Percentiles rank a stretch among this genome's conserved stretches.
Evolutionary conservation across 129 eudicot species (phyloP).

Genomic region (Helianthus tuberosus): DNA sequence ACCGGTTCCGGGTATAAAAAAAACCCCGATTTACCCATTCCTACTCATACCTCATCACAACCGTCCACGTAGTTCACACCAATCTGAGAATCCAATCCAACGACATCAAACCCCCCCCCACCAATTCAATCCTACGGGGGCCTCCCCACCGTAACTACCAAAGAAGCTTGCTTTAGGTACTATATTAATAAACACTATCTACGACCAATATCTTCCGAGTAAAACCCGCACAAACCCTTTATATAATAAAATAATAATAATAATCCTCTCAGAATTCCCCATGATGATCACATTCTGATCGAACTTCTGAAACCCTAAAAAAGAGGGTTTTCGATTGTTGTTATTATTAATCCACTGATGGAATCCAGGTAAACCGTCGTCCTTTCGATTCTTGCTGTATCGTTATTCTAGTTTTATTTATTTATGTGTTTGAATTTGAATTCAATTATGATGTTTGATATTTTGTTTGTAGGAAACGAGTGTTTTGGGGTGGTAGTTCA

Average conservation of each 20-base stretch:
- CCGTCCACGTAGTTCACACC: constrained; percentile 24
- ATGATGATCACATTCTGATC: constrained; percentile 9
- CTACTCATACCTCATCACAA: too few species aligned
- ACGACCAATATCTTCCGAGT: constrained; percentile 27
- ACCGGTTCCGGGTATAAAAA: too few species aligned
- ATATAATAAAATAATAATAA: too few species aligned
- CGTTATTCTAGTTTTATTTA: not conserved
- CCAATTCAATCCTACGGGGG: not conserved
- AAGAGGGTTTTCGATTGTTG: not conserved
- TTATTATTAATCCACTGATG: not conserved
- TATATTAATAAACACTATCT: constrained; percentile 1
- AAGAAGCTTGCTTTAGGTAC: not conserved
- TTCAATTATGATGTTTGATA: not conserved
- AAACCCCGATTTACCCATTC: too few species aligned
- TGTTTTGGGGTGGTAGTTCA: constrained; percentile 54
- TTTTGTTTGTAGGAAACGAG: constrained; percentile 52
- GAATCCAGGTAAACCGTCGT: constrained; percentile 38
- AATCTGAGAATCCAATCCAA: constrained; percentile 12
- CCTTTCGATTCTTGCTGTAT: not conserved
- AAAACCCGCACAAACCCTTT: constrained; percentile 32
- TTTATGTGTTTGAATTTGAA: not conserved
- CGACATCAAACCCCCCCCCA: not conserved
- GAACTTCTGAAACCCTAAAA: constrained; percentile 15
- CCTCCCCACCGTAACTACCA: constrained; percentile 28
- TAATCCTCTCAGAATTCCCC: too few species aligned